These are phyloP conservation scores for Aspergillus japonicus DNA, from an alignment of 2,329 filamentous ascomycete species.

Conservation along the genomic window DNA sequence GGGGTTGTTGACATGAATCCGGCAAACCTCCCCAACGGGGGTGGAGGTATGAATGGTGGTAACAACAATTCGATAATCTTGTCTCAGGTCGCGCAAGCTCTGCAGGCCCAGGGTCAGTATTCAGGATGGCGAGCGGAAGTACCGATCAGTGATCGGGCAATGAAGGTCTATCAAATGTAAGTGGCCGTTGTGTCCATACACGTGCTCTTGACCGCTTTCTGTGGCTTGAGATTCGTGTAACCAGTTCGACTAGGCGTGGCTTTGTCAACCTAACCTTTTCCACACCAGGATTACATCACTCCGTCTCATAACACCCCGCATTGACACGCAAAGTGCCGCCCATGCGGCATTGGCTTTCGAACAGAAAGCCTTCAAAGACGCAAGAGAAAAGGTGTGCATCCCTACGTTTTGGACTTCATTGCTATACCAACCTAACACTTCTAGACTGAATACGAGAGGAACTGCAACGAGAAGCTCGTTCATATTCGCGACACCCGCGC, in stretches of 20 bases:
- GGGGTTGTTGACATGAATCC: slow-evolving; percentile 45
- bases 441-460: slow-evolving; percentile 45
- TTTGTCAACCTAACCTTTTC: slow-evolving; percentile 10
- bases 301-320: slow-evolving; percentile 45
- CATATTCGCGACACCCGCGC: slow-evolving; percentile 47
- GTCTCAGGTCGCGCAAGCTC: slow-evolving; percentile 39
- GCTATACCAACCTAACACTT: slow-evolving; percentile 3
- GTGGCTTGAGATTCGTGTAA: not conserved
- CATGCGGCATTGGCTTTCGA: slow-evolving; percentile 47
- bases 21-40: slow-evolving; percentile 39
- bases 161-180: slow-evolving; percentile 47
- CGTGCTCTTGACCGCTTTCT: not conserved
- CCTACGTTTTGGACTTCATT: not conserved
- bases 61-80: slow-evolving; percentile 38
- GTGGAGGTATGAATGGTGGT: slow-evolving; percentile 38
- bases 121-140: slow-evolving; percentile 48
- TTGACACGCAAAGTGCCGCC: slow-evolving; percentile 39
- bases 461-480: slow-evolving; percentile 45
- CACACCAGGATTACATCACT: slow-evolving; percentile 45
- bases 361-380: slow-evolving; percentile 45
- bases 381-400: slow-evolving; percentile 32
- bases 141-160: slow-evolving; percentile 38
- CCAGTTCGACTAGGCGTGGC: not conserved
- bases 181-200: slow-evolving; percentile 17
- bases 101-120: slow-evolving; percentile 44